phyloP scores from a whole-genome alignment of 805 yeast genomes.

The Yamadazyma sp. region DNA sequence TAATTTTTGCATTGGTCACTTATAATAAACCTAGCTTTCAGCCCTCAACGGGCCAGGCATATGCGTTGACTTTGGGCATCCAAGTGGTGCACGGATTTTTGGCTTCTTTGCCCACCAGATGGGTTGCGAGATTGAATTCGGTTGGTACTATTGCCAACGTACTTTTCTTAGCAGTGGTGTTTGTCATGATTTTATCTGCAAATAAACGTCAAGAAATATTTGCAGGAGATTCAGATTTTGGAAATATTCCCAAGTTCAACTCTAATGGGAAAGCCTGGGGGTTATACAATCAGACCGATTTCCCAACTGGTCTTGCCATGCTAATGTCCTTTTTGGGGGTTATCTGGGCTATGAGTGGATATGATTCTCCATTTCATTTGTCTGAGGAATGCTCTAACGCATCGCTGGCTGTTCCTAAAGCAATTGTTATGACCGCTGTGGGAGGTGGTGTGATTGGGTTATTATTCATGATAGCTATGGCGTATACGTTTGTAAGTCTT shows the following conservation, averaged over 20 bases:
- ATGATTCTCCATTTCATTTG: conserved; percentile 72
- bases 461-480: conserved; percentile 57
- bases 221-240: conserved; percentile 15
- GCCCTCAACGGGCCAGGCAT: conserved; percentile 50
- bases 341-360: conserved; percentile 73
- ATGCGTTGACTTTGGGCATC: conserved; percentile 52
- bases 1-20: conserved; percentile 53
- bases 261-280: conserved; percentile 52
- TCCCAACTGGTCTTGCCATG: conserved; percentile 61
- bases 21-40: conserved; percentile 38
- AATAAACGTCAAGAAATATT: conserved; percentile 40
- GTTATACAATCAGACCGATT: conserved; percentile 56
- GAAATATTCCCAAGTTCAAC: conserved; percentile 46
- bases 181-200: conserved; percentile 54
- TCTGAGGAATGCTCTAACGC: conserved; percentile 74
- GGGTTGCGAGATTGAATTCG: conserved; percentile 52
- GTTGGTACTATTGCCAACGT: conserved; percentile 51
- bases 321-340: conserved; percentile 60
- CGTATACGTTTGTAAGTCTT: conserved; percentile 58
- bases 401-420: conserved; percentile 62
- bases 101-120: conserved; percentile 54
- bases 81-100: conserved; percentile 47
- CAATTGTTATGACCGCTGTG: conserved; percentile 58
- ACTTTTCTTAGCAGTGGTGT: conserved; percentile 49
- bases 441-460: conserved; percentile 59